Evolutionary conservation across 768 basidiomycete genomes (phyloP), one percentile per base, ranked within the genome.

Genomic region (Termitomyces sp.): DNA sequence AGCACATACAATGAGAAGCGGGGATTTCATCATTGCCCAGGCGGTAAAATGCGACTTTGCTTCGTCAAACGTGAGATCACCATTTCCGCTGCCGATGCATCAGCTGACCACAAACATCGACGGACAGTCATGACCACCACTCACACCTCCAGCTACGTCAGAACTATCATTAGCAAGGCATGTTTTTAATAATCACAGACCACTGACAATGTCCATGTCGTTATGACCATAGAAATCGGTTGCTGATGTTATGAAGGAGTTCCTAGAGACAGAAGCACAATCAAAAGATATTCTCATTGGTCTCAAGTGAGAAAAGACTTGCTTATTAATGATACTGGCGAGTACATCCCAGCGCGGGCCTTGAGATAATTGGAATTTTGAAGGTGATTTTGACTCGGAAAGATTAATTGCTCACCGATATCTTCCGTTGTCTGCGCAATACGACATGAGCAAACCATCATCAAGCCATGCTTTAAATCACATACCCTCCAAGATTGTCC

Each of bases 401-500:
- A 13, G n/a, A 8, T 16, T 29, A 1, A 33, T 7, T 28, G 26
- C 46, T 54, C 45, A 45, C 69, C 73, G 50, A 84, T 83, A 64
- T 84, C 81, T 46, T 69, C 71, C 2, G 81, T 85, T 7, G 81
- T 81, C 84, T 85, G 41, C 15, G 26, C 4, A 34, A 39, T 39
- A n/a, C 28, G 57, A 55, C 58, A 36, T 59, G 18, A 51, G 28
- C 8, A 47, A 41, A 52, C n/a, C 13, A 26, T 29, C 10, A 33
- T 47, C 3, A 28, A 33, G 8, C 16, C 36, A 22, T 16, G 6
- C 18, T 13, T 4, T 8, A 51, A 8, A 33, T 24, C 24, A 51
- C 76, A 49, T 64, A 84, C 84, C 67, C 86, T 72, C 87, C 86
- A 87, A 66, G 83, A 85, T 60, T 88, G 86, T 80, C 86, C 86